These are phyloP conservation scores for Botrytis hyacinthi DNA, from an alignment of 2,329 filamentous ascomycete genomes.

Conservation along the genomic window DNA sequence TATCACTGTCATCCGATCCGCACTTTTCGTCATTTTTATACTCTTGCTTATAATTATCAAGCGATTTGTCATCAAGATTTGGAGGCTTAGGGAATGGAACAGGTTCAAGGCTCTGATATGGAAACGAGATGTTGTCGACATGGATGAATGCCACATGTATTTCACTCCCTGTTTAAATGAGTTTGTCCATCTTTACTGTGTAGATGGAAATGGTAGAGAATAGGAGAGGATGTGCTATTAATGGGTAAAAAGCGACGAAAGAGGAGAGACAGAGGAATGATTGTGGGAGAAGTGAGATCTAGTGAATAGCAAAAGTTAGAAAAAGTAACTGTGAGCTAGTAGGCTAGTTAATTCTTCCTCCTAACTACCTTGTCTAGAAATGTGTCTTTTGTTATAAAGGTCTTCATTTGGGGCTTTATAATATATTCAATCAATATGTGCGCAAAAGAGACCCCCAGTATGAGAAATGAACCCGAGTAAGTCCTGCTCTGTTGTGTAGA, in stretches of 20 bases:
- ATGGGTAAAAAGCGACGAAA: accelerated
- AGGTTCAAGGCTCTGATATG: background rate
- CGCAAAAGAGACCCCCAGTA: too few relatives aligned
- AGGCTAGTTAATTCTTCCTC: background rate
- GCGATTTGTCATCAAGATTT: background rate
- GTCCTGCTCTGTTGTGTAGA: too few relatives aligned
- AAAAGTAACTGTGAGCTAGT: background rate
- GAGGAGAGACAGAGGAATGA: background rate
- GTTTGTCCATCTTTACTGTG: too few relatives aligned
- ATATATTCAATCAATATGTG: accelerated
- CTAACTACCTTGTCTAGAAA: background rate
- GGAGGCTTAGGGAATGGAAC: background rate
- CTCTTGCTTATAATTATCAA: background rate
- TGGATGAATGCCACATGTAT: background rate
- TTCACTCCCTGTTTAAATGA: background rate
- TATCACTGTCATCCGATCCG: background rate
- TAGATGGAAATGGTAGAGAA: background rate
- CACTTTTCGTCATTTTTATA: background rate
- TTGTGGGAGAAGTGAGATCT: accelerated
- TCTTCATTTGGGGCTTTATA: background rate
- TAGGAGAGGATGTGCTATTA: background rate
- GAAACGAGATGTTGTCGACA: background rate
- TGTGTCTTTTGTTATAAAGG: background rate
- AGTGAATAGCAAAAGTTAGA: background rate
- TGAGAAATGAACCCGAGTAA: too few relatives aligned